These are phyloP conservation scores for Mortierella sp. DNA, from an alignment of 371 early-diverging fungal species.

Conservation along the genomic window DNA sequence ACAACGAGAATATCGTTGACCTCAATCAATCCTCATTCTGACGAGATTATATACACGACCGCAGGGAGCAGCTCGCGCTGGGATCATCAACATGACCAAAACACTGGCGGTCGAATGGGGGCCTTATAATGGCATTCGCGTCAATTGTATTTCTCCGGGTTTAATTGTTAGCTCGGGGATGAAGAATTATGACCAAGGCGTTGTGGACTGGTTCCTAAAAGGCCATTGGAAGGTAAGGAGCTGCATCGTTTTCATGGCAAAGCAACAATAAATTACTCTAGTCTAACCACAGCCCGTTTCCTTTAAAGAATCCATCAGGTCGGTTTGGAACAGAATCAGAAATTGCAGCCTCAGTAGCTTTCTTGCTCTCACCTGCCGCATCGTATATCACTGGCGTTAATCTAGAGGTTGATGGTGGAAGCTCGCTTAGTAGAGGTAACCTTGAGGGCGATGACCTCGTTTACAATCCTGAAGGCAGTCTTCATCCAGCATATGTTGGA, in stretches of 20 bases:
- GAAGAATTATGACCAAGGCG: constrained; percentile 60
- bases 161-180: constrained; percentile 65
- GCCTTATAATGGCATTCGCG: constrained; percentile 60
- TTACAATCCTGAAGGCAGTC: constrained; percentile 50
- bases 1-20: not conserved
- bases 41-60: not conserved
- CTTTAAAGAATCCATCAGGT: constrained; percentile 58
- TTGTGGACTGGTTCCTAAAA: constrained; percentile 55
- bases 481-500: constrained; percentile 47
- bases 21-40: not conserved
- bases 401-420: constrained; percentile 56
- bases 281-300: not conserved
- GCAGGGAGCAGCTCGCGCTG: constrained; percentile 49
- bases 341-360: constrained; percentile 60
- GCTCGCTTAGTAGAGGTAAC: constrained; percentile 51
- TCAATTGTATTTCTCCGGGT: constrained; percentile 70
- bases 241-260: not conserved
- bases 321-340: constrained; percentile 67
- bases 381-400: constrained; percentile 62
- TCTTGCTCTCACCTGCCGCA: constrained; percentile 61
- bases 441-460: constrained; percentile 43
- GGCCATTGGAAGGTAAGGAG: not conserved
- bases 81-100: constrained; percentile 61
- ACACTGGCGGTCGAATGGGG: constrained; percentile 68
- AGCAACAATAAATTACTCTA: not conserved